Evolutionary conservation across 805 yeast genomes (phyloP), one percentile per base, ranked within the genome.

Genomic region (Hanseniaspora occidentalis): DNA sequence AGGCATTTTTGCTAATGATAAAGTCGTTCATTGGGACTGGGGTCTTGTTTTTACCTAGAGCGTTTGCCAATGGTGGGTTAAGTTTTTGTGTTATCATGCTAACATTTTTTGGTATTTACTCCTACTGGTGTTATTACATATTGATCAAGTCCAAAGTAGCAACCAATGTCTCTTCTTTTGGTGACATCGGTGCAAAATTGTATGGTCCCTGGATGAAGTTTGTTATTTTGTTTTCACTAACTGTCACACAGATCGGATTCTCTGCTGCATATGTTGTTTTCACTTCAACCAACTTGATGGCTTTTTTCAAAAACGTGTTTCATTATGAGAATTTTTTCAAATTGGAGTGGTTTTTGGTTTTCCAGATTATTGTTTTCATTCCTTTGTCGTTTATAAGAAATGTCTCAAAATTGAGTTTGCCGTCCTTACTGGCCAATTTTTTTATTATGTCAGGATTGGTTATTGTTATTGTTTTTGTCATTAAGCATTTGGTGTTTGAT

Each of bases 11-110:
- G 45, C 60, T 83, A 42, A 63, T 83, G 48, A 60, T 83, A 40
- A 83, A 83, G 59, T 79, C 85, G 1, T 80, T 80, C 53, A 74
- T 80, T 2, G 89, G 89, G 2, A 80, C 89, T 0, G 89, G 89
- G 4, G 78, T 80, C 2, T 57, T 80, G 23, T 80, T 80, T 46
- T 57, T 80, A 20, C 86, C 88, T 2, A 72, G 67, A 43, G 86
- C 81, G 0, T 79, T 79, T 53, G 62, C 71, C 37, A 79, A 79
- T 55, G 89, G 94, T 42, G 94, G 94, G 0, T 56, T 83, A 27
- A 7, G 65, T 2, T 79, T 82, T 49, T 78, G 83, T 26, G 57
- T 70, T 4, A 36, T 58, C 1, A 66, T 73, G 44, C 60, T 83
- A 29, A 33, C 69, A 1, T 64, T 75, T 40, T 83, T 81, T 59